Conservation (phyloP, 1,139 yeast species). For the Yamadazyma sp. region DNA sequence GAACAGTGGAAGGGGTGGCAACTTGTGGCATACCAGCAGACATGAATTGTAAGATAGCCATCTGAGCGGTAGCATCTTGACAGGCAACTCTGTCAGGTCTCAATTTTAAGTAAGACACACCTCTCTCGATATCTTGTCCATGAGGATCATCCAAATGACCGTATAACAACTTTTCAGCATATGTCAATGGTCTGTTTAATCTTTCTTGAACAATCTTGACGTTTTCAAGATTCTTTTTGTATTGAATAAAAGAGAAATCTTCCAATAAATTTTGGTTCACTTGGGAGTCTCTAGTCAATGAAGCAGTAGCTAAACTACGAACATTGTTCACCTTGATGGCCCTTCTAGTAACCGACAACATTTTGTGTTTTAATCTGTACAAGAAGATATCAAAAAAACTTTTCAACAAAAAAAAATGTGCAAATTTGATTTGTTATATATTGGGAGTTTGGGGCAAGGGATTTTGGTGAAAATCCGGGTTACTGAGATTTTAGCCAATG, state of each 20-base stretch:
- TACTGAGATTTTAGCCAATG: constrained; percentile 9
- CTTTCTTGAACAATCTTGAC: constrained; percentile 84
- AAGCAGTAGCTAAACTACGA: constrained; percentile 77
- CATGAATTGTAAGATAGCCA: constrained; percentile 99
- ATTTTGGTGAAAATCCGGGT: constrained; percentile 1
- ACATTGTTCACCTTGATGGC: constrained; percentile 35
- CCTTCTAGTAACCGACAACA: constrained; percentile 45
- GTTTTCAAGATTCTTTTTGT: constrained; percentile 78
- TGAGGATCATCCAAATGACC: constrained; percentile 97
- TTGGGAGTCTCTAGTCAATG: constrained; percentile 84
- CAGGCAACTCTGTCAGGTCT: constrained; percentile 99
- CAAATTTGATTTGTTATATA: constrained; percentile 4
- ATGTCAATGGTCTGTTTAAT: constrained; percentile 90
- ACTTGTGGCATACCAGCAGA: constrained; percentile 93
- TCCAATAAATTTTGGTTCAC: constrained; percentile 92
- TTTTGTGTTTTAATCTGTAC: constrained; percentile 13
- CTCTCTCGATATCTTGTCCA: constrained; percentile 92
- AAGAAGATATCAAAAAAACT: constrained; percentile 9
- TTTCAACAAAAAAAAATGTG: constrained; percentile 5
- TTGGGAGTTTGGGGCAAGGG: constrained; percentile 6
- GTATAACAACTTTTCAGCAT: constrained; percentile 94
- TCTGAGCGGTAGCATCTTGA: constrained; percentile 99
- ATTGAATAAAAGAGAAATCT: constrained; percentile 74
- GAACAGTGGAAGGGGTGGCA: constrained; percentile 96
- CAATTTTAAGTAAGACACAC: constrained; percentile 92